Evolutionary conservation across 805 yeast genomes (phyloP), one percentile per base, ranked within the genome.

Genomic region (Cyberlindnera suaveolens): DNA sequence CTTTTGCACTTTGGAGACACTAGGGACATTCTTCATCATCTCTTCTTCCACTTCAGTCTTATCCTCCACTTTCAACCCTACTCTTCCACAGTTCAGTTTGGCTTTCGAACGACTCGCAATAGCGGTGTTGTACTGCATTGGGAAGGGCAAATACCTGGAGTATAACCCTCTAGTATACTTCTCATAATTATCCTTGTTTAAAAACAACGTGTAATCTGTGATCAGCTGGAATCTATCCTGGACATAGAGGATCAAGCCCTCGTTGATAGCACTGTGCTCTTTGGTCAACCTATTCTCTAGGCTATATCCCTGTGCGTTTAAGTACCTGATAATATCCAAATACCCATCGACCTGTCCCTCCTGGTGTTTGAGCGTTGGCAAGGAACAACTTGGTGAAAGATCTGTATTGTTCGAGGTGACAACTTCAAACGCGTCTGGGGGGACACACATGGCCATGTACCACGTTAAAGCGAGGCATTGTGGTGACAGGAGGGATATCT

Each of bases 81-180:
- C 45, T 11, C 52, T 47, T 13, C 52, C 44, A 49, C 72, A 68
- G 4, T 55, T 46, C 29, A 52, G 49, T 30, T 56, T 39, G 1
- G 72, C 72, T 5, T 44, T 41, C 0, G 54, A 38, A 51, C 69
- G 70, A 44, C 68, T 67, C 34, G 62, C 65, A 32, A 77, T 49
- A 1, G 90, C 89, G 18, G 82, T 78, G 47, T 75, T 76, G 57
- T 82, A 83, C 74, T 82, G 85, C 75, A 82, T 72, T 9, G 90
- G 91, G 64, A 83, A 84, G 6, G 85, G 82, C 16, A 82, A 60
- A 43, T 76, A 71, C 4, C 64, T 51, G 36, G 69, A 65, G 56
- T 81, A 81, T 15, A 73, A 52, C 18, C 73, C 72, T 47, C 86
- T 68, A 4, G 88, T 75, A 51, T 71, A 80, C 11, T 66, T 58